Evolutionary conservation across 2,329 filamentous ascomycete genomes (phyloP).

Genomic region (Alternaria postmessia): DNA sequence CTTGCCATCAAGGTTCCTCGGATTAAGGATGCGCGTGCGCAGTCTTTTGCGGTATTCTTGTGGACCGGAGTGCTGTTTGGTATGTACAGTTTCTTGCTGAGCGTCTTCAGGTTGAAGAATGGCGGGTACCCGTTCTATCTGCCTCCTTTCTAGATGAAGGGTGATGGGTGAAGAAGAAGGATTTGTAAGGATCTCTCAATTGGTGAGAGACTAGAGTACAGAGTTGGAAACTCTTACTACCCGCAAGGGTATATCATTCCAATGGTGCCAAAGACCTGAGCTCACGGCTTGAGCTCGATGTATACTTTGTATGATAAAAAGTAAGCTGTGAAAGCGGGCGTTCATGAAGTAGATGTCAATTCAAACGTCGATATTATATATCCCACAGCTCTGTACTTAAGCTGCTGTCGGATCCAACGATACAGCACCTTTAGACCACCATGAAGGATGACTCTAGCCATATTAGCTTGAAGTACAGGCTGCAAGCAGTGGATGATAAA

Average conservation of each 20-base stretch:
- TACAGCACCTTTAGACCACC: no score
- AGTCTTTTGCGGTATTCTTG: conserved; percentile 81
- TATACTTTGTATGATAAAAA: conserved; percentile 1
- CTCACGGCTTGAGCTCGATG: neutral
- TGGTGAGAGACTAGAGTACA: fast-evolving
- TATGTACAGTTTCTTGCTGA: conserved; percentile 93
- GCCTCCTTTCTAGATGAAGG: conserved; percentile 74
- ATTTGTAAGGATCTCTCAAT: neutral
- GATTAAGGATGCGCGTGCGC: conserved; percentile 76
- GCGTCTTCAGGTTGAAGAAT: conserved; percentile 94
- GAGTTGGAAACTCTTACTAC: neutral
- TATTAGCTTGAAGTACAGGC: neutral
- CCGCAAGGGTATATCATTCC: fast-evolving
- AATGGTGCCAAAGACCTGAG: neutral
- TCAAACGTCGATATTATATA: neutral
- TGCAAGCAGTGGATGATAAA: no score
- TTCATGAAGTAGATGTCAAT: neutral
- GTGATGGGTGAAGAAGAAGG: neutral
- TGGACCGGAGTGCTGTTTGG: conserved; percentile 81
- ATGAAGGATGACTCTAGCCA: no score
- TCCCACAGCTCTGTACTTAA: neutral
- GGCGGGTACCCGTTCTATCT: conserved; percentile 92
- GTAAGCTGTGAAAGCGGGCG: neutral
- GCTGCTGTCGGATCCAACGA: neutral
- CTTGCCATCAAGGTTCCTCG: conserved; percentile 92